Conservation (phyloP, 2,329 filamentous ascomycete genomes). For the Ceratocystiopsis sp. region DNA sequence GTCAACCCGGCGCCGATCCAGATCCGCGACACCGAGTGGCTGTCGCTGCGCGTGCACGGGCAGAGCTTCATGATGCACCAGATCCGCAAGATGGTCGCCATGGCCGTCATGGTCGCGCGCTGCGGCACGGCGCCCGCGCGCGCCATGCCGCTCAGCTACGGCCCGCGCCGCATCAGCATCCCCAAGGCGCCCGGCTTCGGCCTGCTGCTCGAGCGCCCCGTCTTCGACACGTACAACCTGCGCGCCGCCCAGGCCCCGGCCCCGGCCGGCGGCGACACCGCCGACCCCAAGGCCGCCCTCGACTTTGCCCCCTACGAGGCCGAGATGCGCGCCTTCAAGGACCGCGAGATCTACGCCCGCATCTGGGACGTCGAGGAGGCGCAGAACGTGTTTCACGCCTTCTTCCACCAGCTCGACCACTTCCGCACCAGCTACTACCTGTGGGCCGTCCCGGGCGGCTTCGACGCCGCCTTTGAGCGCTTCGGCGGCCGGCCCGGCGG, state of each 20-base stretch:
- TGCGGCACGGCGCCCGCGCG: constrained; percentile 60
- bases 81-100: constrained; percentile 96
- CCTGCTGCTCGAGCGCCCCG: constrained; percentile 72
- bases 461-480: constrained; percentile 39
- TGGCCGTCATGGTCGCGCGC: constrained; percentile 70
- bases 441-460: constrained; percentile 54
- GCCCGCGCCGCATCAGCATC: constrained; percentile 58
- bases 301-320: constrained; percentile 64
- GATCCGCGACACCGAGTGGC: constrained; percentile 86
- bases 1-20: constrained; percentile 61
- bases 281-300: constrained; percentile 39
- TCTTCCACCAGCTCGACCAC: constrained; percentile 66
- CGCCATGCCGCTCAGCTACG: constrained; percentile 60
- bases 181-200: constrained; percentile 88
- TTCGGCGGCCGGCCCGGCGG: constrained; percentile 11
- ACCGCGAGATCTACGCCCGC: constrained; percentile 75
- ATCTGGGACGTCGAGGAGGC: constrained; percentile 84
- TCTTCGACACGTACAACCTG: constrained; percentile 80
- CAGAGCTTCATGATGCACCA: constrained; percentile 99
- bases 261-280: too few relatives aligned
- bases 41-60: constrained; percentile 88
- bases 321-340: constrained; percentile 77
- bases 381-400: constrained; percentile 67
- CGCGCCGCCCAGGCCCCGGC: constrained; percentile 46
- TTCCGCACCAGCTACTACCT: constrained; percentile 56